Percentiles rank a stretch among this genome's conserved stretches.
phyloP scores from a whole-genome alignment of 228 moss, liverwort and hornwort genomes.

The Sphagnum magellanicum region DNA sequence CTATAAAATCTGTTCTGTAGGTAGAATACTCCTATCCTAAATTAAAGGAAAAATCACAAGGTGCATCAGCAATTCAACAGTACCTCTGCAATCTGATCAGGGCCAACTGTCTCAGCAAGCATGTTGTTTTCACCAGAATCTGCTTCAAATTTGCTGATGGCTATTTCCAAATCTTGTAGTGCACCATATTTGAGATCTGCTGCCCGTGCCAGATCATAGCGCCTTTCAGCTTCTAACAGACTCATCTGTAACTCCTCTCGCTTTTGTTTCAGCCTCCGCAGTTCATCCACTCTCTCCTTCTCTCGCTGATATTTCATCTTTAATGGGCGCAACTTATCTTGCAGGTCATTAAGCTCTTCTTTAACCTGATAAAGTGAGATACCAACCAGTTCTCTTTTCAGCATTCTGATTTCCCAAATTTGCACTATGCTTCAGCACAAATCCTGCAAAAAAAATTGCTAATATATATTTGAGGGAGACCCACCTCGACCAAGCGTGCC shows the following conservation, averaged over 20 bases:
- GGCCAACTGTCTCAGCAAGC: slow-evolving; percentile 86
- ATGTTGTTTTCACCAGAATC: slow-evolving; percentile 84
- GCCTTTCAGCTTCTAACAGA: slow-evolving; percentile 74
- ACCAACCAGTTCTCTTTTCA: no score
- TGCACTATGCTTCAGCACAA: no score
- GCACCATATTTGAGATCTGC: slow-evolving; percentile 88
- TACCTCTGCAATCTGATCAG: slow-evolving; percentile 83
- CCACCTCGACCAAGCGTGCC: slow-evolving; percentile 72
- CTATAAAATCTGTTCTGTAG: no score
- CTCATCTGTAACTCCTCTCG: slow-evolving; percentile 65
- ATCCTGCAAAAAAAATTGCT: no score
- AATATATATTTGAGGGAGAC: neutral
- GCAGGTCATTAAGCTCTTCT: slow-evolving; percentile 57
- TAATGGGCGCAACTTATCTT: slow-evolving; percentile 69
- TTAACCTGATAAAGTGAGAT: slow-evolving; percentile 13
- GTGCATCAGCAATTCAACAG: no score
- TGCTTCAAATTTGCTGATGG: slow-evolving; percentile 55
- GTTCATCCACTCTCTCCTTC: slow-evolving; percentile 85
- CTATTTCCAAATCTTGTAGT: slow-evolving; percentile 67
- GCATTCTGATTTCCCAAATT: no score
- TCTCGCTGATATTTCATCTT: slow-evolving; percentile 91
- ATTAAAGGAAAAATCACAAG: no score
- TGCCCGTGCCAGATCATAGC: slow-evolving; percentile 91
- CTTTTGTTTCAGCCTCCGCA: slow-evolving; percentile 73
- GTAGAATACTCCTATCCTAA: no score